Evolutionary conservation across 2,329 filamentous ascomycete genomes (phyloP).

Genomic region (Allantophomopsis lycopodina): DNA sequence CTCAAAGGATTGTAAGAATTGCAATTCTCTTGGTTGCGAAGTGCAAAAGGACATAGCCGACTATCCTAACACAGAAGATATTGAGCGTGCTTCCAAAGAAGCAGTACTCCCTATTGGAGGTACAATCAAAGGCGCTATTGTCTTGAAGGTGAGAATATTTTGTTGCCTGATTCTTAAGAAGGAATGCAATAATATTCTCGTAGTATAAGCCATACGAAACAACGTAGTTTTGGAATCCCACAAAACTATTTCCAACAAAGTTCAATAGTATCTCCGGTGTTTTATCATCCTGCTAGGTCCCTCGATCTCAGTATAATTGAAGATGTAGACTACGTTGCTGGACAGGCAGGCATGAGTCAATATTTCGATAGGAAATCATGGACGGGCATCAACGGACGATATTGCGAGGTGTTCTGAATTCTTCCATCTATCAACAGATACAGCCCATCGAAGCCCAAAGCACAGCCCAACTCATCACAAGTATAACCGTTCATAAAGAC

Average conservation of each 20-base stretch:
- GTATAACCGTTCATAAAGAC: slow-evolving; percentile 3
- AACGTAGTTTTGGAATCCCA: slow-evolving; percentile 6
- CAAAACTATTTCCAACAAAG: slow-evolving; percentile 3
- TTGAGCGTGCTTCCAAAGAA: slow-evolving; percentile 3
- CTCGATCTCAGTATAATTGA: slow-evolving; percentile 38
- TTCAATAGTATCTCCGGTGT: slow-evolving; percentile 18
- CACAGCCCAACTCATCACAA: slow-evolving; percentile 15
- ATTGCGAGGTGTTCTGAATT: slow-evolving; percentile 15
- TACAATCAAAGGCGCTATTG: slow-evolving; percentile 19
- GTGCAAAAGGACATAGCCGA: slow-evolving; percentile 5
- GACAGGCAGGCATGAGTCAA: slow-evolving; percentile 2
- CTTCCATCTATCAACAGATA: slow-evolving; percentile 16
- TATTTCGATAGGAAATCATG: slow-evolving; percentile 9
- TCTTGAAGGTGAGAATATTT: slow-evolving; percentile 10
- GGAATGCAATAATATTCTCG: neutral
- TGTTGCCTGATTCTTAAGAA: neutral
- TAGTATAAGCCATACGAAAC: slow-evolving; percentile 5
- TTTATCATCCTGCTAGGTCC: slow-evolving; percentile 25
- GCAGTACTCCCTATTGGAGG: slow-evolving; percentile 7
- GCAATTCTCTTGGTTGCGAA: slow-evolving; percentile 3
- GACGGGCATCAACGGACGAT: slow-evolving; percentile 14
- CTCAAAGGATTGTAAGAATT: slow-evolving; percentile 3
- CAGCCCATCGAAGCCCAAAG: slow-evolving; percentile 5
- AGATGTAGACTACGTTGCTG: slow-evolving; percentile 19
- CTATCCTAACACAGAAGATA: slow-evolving; percentile 3